These are phyloP conservation scores for Pseudogymnoascus sp. DNA, from an alignment of 2,329 filamentous ascomycete species.

Conservation along the genomic window DNA sequence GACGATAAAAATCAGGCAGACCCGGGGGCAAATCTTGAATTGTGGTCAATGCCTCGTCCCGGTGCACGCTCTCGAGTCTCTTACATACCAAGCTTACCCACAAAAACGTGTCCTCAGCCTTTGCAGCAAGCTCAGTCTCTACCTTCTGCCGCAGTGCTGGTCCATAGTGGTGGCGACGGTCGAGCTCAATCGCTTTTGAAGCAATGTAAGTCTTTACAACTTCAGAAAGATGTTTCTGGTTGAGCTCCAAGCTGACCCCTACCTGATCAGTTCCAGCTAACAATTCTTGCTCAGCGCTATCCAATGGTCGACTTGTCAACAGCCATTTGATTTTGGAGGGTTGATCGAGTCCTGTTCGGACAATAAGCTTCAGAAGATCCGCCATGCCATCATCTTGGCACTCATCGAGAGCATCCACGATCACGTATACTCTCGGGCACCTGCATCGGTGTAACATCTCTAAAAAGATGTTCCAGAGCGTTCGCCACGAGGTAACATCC, in stretches of 20 bases:
- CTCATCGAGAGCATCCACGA: constrained; percentile 19
- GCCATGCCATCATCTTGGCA: constrained; percentile 12
- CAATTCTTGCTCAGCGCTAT: constrained; percentile 21
- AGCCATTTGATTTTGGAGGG: constrained; percentile 26
- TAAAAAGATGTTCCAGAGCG: constrained; percentile 12
- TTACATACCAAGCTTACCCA: constrained; percentile 28
- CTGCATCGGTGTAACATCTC: constrained; percentile 11
- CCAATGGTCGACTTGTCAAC: constrained; percentile 26
- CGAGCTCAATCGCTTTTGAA: too few species aligned
- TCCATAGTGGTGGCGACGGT: too few species aligned
- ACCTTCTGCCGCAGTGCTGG: too few species aligned
- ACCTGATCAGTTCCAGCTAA: constrained; percentile 21
- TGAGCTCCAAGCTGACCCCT: constrained; percentile 19
- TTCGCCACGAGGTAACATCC: constrained; percentile 8
- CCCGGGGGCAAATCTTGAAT: constrained; percentile 21
- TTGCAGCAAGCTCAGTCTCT: too few species aligned
- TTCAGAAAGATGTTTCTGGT: too few species aligned
- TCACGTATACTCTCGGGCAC: constrained; percentile 14
- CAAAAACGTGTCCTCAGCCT: too few species aligned
- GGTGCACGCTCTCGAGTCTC: constrained; percentile 17
- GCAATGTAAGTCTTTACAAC: too few species aligned
- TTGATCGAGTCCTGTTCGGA: constrained; percentile 17
- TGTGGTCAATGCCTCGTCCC: constrained; percentile 13
- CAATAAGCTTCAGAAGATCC: constrained; percentile 11
- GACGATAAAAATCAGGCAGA: constrained; percentile 22